Conservation (phyloP, 1,284 basidiomycete genomes). For the Malassezia sp. region DNA sequence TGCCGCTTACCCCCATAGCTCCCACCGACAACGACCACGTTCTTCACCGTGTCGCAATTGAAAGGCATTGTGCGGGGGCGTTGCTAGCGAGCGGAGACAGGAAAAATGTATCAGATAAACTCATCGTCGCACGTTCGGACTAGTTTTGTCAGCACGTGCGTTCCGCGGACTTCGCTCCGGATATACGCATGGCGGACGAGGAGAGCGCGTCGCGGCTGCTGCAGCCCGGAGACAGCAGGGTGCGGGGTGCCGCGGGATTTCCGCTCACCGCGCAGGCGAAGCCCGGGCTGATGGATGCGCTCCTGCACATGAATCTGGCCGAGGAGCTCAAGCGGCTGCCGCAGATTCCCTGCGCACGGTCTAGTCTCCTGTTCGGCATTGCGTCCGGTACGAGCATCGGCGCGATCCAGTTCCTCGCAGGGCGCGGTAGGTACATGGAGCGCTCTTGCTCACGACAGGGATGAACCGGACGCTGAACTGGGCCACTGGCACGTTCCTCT, state of each 20-base stretch:
- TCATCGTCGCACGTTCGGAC: neutral
- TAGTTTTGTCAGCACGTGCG: neutral
- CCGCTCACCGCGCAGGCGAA: neutral
- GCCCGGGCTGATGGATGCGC: neutral
- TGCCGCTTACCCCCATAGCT: constrained; percentile 34
- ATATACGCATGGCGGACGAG: neutral
- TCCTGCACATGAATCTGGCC: neutral
- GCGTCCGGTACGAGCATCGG: constrained; percentile 10
- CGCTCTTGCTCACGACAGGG: neutral
- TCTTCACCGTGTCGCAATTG: constrained; percentile 31
- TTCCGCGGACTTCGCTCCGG: neutral
- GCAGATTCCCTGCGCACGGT: constrained; percentile 15
- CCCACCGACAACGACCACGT: constrained; percentile 46
- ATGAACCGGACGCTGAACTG: constrained; percentile 7
- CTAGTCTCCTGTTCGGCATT: constrained; percentile 11
- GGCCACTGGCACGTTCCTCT: constrained; percentile 12
- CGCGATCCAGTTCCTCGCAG: constrained; percentile 6
- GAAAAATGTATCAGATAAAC: neutral
- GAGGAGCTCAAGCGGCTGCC: constrained; percentile 6
- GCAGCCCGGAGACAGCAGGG: neutral
- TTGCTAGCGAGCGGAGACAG: neutral
- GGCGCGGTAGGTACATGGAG: neutral
- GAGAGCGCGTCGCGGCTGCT: neutral
- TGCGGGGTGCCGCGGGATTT: neutral
- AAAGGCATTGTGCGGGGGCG: neutral